These are phyloP conservation scores for Tardiomyces blankii DNA, from an alignment of 1,139 yeast genomes.

Conservation along the genomic window DNA sequence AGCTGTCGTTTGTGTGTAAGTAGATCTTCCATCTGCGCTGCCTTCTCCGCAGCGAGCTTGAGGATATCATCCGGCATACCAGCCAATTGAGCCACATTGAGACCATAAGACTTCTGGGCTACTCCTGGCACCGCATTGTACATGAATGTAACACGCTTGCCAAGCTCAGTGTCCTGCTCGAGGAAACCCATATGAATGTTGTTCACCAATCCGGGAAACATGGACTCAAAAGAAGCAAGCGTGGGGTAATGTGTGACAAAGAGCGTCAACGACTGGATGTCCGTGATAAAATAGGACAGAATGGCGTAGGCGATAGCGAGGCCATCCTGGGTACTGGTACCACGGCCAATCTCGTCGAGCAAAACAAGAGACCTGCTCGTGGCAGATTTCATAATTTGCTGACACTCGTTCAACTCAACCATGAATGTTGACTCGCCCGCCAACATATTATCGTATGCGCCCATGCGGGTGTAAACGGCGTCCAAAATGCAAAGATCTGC, in stretches of 20 bases:
- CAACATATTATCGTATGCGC: slow-evolving; percentile 55
- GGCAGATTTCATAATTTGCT: slow-evolving; percentile 40
- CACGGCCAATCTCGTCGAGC: slow-evolving; percentile 61
- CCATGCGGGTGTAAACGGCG: slow-evolving; percentile 16
- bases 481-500: slow-evolving; percentile 13
- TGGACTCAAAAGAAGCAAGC: slow-evolving; percentile 36
- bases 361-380: slow-evolving; percentile 45
- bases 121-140: slow-evolving; percentile 51
- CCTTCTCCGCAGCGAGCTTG: slow-evolving; percentile 32
- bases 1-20: slow-evolving; percentile 1
- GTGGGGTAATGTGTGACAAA: slow-evolving; percentile 89
- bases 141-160: slow-evolving; percentile 35
- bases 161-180: slow-evolving; percentile 4
- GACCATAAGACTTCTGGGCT: slow-evolving; percentile 59
- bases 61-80: slow-evolving; percentile 44
- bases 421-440: slow-evolving; percentile 66
- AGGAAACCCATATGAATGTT: slow-evolving; percentile 15
- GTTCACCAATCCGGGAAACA: slow-evolving; percentile 5
- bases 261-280: slow-evolving; percentile 43
- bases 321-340: slow-evolving; percentile 87
- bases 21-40: slow-evolving; percentile 11
- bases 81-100: slow-evolving; percentile 69
- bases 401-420: slow-evolving; percentile 62
- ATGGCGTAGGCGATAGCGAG: slow-evolving; percentile 77
- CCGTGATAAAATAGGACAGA: slow-evolving; percentile 45